Evolutionary conservation across 2,329 filamentous ascomycete species (phyloP), one percentile per base, ranked within the genome.

Genomic region (Neofusicoccum parvum): DNA sequence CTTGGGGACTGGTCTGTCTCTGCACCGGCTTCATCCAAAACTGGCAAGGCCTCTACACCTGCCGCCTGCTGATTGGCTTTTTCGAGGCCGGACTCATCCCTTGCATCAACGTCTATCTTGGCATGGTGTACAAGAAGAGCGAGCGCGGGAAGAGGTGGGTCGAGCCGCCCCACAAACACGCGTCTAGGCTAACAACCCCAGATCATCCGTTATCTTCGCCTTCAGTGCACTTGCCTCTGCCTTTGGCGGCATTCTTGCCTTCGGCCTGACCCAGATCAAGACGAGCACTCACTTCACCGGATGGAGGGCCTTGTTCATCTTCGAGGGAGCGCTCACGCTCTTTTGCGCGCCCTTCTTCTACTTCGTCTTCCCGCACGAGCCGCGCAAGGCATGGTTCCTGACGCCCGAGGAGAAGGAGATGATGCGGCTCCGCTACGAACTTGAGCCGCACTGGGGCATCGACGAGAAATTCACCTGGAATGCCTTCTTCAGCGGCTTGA

Each of bases 261-360:
- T 71, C 66, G 76, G 72, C 10, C 90, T 91, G 68, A 80, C 79
- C n/a, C 89, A 91, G 68, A 83, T 89, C 67, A 87, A 90, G 72
- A 80, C 81, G 27, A 81, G 82, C 14, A 81, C 80, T 3, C 83
- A 68, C 3, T 67, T 75, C 0, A 72, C 71, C 14, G 74, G 71
- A 5, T 77, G 75, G 74, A 54, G 68, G 27, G 74, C 73, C 69
- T 74, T 77, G 43, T 78, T 78, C 67, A 76, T 77, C 37, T 67
- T 78, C 7, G 75, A 78, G 45, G 62, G 62, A 23, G 62, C 32
- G 27, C 45, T 64, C 23, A 64, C 62, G 1, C 62, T 64, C 2
- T 32, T 48, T 9, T 37, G 32, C 20, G 63, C 70, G n/a, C 68
- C 74, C 9, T 60, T 73, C 20, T 74, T 75, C 14, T 77, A 65